Evolutionary conservation across 495 filamentous ascomycete genomes (phyloP), one percentile per base, ranked within the genome.

Genomic region (Penicillium flavigenum): DNA sequence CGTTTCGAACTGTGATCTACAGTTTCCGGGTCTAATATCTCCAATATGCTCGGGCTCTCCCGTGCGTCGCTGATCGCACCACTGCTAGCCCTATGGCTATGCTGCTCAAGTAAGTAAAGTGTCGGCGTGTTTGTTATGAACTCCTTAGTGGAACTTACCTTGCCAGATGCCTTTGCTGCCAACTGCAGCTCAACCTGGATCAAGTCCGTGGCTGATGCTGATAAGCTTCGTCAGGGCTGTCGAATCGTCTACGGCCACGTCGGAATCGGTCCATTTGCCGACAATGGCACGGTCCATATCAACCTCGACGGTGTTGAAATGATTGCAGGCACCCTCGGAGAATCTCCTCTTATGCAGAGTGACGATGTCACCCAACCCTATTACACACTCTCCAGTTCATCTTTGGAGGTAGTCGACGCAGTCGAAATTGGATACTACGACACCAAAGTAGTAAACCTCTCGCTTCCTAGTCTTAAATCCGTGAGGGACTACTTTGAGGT

Each of bases 311-410:
- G 51, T 7, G 42, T 54, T 12, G 39, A 44, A 26, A n/a, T 43
- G 41, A 43, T 43, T 9, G 32, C 5, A 24, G 53, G 53, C 22
- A 39, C 22, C n/a, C 16, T 56, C 43, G 24, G 24, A 6, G 20
- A 49, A 19, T 47, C 49, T 29, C 14, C 12, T 4, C 16, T 11
- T 47, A 11, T 8, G 17, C 24, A 26, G 5, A 0, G 20, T 9
- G 8, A 26, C 17, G 22, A 31, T 19, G 22, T 14, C 16, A 34
- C 8, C 3, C 44, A 49, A 10, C 34, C 26, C 8, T 39, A n/a
- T 3, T 58, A 45, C n/a, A 52, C 56, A 2, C 20, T 58, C n/a
- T 53, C 56, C 16, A 53, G 48, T 19, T 41, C 48, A 11, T 36
- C 49, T 22, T 41, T 58, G 22, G 32, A 7, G 6, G 16, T 10